A percentile compares a stretch with the other conserved stretches of the same genome.
These are phyloP conservation scores for Cadophora gregata DNA, from an alignment of 2,329 filamentous ascomycete species.

Conservation along the genomic window DNA sequence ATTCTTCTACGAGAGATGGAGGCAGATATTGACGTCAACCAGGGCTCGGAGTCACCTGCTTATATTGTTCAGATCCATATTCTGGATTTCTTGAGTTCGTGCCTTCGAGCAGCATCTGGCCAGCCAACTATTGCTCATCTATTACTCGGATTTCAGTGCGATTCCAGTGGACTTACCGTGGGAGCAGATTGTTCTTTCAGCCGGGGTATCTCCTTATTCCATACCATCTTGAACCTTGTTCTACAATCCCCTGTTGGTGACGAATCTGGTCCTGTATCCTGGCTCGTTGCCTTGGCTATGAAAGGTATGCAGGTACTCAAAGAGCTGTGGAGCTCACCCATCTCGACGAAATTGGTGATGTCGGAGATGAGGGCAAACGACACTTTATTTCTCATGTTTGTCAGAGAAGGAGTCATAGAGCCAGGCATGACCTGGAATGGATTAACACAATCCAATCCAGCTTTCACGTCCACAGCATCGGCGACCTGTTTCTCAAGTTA, in stretches of 20 bases:
- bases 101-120: conserved; percentile 74
- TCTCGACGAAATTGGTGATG: conserved; percentile 78
- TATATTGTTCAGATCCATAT: conserved; percentile 86
- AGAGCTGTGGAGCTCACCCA: conserved; percentile 80
- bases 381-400: conserved; percentile 78
- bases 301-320: conserved; percentile 76
- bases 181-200: conserved; percentile 74
- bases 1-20: conserved; percentile 74
- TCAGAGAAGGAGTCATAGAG: conserved; percentile 73
- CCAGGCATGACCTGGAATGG: conserved; percentile 78
- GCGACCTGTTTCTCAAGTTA: conserved; percentile 61
- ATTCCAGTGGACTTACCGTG: conserved; percentile 71
- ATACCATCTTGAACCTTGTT: conserved; percentile 76
- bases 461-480: conserved; percentile 66
- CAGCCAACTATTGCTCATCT: conserved; percentile 89
- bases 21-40: conserved; percentile 73
- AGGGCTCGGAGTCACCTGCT: conserved; percentile 70
- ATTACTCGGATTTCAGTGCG: conserved; percentile 84
- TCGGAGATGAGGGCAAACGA: conserved; percentile 80
- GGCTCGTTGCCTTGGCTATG: conserved; percentile 72
- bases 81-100: conserved; percentile 83
- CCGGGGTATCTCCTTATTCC: conserved; percentile 77
- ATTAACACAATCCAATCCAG: conserved; percentile 60
- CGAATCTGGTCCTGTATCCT: conserved; percentile 61
- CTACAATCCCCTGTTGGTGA: conserved; percentile 68